These are phyloP conservation scores for Thielaviopsis euricoi DNA, from an alignment of 2,329 filamentous ascomycete species.

Conservation along the genomic window DNA sequence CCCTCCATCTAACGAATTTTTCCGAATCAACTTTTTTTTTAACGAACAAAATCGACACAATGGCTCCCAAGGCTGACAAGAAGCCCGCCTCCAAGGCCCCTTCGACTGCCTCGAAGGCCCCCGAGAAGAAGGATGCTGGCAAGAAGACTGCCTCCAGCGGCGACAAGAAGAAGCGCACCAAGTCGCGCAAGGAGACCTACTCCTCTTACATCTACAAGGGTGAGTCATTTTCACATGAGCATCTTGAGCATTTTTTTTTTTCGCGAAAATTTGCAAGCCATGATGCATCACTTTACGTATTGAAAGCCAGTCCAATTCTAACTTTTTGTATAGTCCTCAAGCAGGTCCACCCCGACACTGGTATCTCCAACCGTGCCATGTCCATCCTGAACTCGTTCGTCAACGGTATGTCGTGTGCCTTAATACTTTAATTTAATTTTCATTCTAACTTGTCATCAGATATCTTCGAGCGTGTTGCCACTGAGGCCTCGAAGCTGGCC, in stretches of 20 bases:
- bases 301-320: no score
- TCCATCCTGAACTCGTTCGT: slow-evolving; percentile 99
- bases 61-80: slow-evolving; percentile 95
- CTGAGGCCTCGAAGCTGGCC: slow-evolving; percentile 95
- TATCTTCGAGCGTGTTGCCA: slow-evolving; percentile 98
- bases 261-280: no score
- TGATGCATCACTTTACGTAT: no score
- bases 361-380: slow-evolving; percentile 99
- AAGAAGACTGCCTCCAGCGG: slow-evolving; percentile 97
- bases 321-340: slow-evolving; percentile 59
- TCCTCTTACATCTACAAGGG: slow-evolving; percentile 99
- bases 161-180: slow-evolving; percentile 99
- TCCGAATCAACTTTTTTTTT: slow-evolving; percentile 12
- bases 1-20: neutral
- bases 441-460: slow-evolving; percentile 36
- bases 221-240: slow-evolving; percentile 30
- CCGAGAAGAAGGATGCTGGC: slow-evolving; percentile 98
- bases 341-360: slow-evolving; percentile 98
- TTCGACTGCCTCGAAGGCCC: slow-evolving; percentile 49
- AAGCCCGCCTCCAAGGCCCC: slow-evolving; percentile 99
- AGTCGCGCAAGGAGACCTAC: slow-evolving; percentile 99
- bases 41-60: slow-evolving; percentile 36
- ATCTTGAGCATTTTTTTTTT: no score
- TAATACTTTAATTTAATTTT: neutral
- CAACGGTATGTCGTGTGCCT: slow-evolving; percentile 53